phyloP scores from a whole-genome alignment of 345 rosid species.

The Salix arbutifolia region DNA sequence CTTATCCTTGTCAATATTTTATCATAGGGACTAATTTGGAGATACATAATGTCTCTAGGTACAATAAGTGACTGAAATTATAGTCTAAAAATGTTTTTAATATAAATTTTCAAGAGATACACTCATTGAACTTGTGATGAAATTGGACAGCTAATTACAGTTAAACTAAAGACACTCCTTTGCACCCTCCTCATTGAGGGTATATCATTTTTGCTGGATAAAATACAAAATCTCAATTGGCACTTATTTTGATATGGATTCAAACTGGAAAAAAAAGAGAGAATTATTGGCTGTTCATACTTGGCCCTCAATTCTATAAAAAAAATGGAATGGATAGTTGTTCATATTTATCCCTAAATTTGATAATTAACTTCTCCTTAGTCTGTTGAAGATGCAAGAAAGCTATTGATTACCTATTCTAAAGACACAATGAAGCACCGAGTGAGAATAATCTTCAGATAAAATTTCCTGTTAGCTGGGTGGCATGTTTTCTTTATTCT shows the following conservation, averaged over 20 bases:
- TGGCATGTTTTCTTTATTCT: background rate
- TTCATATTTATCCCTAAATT: background rate
- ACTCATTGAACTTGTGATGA: background rate
- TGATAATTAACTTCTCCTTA: background rate
- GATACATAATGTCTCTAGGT: background rate
- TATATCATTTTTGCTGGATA: too few relatives aligned
- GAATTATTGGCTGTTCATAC: background rate
- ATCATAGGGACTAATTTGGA: background rate
- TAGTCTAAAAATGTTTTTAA: background rate
- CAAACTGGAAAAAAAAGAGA: background rate
- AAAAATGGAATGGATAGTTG: background rate
- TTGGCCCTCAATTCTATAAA: background rate
- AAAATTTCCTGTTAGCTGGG: too few relatives aligned
- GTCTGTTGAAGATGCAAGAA: too few relatives aligned
- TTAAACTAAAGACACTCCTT: too few relatives aligned
- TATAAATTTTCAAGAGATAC: background rate
- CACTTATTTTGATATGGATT: too few relatives aligned
- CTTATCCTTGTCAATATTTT: background rate
- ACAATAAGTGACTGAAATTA: background rate
- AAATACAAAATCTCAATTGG: too few relatives aligned
- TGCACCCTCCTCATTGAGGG: too few relatives aligned
- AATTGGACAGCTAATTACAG: too few relatives aligned
- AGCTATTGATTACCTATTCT: background rate
- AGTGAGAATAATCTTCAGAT: background rate
- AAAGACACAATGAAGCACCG: background rate